phyloP scores from a whole-genome alignment of 495 filamentous ascomycete genomes.

The Rhypophila decipiens region DNA sequence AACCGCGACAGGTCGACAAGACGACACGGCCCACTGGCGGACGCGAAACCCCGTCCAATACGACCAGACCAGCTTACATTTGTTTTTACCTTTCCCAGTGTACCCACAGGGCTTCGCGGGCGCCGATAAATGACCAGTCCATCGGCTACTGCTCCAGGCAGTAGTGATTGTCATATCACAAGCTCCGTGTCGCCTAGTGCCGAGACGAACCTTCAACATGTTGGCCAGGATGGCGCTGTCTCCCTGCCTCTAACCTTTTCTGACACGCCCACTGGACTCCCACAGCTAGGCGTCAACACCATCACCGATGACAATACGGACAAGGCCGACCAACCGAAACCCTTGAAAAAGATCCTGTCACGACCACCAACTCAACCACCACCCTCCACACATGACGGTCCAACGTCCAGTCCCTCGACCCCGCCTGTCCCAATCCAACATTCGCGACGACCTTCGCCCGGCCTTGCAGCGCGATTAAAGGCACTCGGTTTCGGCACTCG shows the following conservation, averaged over 20 bases:
- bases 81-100: background rate
- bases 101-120: background rate
- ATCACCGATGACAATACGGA: constrained; percentile 4
- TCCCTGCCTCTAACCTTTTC: constrained; percentile 37
- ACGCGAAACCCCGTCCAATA: background rate
- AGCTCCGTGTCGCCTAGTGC: constrained; percentile 9
- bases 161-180: constrained; percentile 12
- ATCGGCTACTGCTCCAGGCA: constrained; percentile 24
- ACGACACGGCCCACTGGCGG: background rate
- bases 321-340: background rate
- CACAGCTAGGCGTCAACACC: constrained; percentile 22
- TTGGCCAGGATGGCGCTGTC: constrained; percentile 14
- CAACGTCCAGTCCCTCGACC: constrained; percentile 10
- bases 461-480: constrained; percentile 70
- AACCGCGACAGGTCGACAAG: background rate
- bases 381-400: constrained; percentile 8
- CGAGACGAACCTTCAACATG: constrained; percentile 18
- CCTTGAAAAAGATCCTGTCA: constrained; percentile 3
- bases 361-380: constrained; percentile 7
- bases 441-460: constrained; percentile 59
- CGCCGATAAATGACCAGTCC: constrained; percentile 23
- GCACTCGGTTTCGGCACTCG: constrained; percentile 54
- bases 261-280: constrained; percentile 32
- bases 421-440: constrained; percentile 20
- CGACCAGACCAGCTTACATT: constrained; percentile 3